Evolutionary conservation across 495 filamentous ascomycete species (phyloP).

Genomic region (Hypoxylon crocopeplum): DNA sequence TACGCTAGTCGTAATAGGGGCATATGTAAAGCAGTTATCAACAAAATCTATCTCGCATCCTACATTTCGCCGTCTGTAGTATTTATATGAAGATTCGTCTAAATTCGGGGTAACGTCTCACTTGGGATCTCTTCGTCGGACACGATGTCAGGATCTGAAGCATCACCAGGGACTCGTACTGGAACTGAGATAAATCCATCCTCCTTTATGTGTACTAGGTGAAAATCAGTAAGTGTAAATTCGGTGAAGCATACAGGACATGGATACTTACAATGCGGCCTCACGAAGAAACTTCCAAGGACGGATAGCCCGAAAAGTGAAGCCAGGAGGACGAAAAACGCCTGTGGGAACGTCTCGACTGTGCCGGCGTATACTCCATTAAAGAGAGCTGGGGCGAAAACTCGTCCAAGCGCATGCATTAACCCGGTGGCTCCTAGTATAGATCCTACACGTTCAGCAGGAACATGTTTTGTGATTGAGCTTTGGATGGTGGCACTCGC

Average conservation of each 20-base stretch:
- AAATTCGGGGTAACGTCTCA: slow-evolving; percentile 30
- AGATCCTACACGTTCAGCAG: slow-evolving; percentile 78
- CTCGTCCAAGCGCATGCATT: slow-evolving; percentile 79
- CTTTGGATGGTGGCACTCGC: slow-evolving; percentile 83
- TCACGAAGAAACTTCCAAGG: slow-evolving; percentile 69
- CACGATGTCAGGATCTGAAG: slow-evolving; percentile 22
- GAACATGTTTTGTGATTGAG: slow-evolving; percentile 88
- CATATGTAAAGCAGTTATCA: neutral
- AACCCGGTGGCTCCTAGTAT: slow-evolving; percentile 86
- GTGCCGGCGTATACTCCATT: slow-evolving; percentile 85
- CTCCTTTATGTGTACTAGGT: slow-evolving; percentile 33
- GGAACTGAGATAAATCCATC: slow-evolving; percentile 28
- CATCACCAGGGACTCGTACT: slow-evolving; percentile 20
- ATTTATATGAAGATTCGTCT: neutral
- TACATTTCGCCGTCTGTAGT: neutral
- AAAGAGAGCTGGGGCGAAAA: slow-evolving; percentile 81
- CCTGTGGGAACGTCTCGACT: slow-evolving; percentile 75
- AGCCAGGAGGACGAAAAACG: slow-evolving; percentile 79
- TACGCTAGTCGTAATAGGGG: too few species aligned
- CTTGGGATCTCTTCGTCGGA: slow-evolving; percentile 39
- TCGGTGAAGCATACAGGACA: neutral
- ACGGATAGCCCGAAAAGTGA: slow-evolving; percentile 71
- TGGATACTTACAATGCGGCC: slow-evolving; percentile 69
- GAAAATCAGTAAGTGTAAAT: neutral
- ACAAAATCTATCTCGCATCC: neutral